phyloP scores from a whole-genome alignment of 139 green algal species.

The Chlorella sorokiniana region DNA sequence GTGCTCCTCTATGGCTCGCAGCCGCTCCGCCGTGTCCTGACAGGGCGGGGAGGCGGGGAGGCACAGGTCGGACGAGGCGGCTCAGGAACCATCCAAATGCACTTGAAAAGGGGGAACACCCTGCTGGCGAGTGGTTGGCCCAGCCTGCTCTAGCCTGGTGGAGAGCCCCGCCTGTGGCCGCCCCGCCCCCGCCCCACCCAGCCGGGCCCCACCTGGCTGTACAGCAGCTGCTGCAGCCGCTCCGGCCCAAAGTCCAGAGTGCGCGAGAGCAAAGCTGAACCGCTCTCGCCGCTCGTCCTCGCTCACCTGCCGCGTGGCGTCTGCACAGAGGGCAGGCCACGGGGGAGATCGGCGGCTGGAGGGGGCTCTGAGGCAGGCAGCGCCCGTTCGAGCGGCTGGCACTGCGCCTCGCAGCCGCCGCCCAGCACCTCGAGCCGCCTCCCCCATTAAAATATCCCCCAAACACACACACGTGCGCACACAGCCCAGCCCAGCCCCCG shows the following conservation, averaged over 20 bases:
- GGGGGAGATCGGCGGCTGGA: no score
- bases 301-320: neutral
- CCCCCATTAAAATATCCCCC: neutral
- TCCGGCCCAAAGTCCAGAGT: slow-evolving; percentile 7
- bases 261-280: slow-evolving; percentile 24
- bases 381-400: neutral
- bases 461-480: neutral
- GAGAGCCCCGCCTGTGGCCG: no score
- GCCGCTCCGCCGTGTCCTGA: slow-evolving; percentile 24
- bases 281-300: slow-evolving; percentile 27
- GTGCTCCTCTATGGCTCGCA: slow-evolving; percentile 3
- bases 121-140: no score
- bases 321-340: neutral
- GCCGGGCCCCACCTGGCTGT: slow-evolving; percentile 1
- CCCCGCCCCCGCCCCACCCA: no score
- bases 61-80: neutral
- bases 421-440: neutral
- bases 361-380: neutral
- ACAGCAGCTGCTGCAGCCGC: slow-evolving; percentile 23
- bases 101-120: neutral
- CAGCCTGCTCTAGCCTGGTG: no score
- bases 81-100: neutral
- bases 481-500: neutral
- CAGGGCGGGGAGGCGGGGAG: neutral
- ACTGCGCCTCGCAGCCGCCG: neutral